phyloP scores from a whole-genome alignment of 371 early-diverging fungal species.

The Apophysomyces sp. region DNA sequence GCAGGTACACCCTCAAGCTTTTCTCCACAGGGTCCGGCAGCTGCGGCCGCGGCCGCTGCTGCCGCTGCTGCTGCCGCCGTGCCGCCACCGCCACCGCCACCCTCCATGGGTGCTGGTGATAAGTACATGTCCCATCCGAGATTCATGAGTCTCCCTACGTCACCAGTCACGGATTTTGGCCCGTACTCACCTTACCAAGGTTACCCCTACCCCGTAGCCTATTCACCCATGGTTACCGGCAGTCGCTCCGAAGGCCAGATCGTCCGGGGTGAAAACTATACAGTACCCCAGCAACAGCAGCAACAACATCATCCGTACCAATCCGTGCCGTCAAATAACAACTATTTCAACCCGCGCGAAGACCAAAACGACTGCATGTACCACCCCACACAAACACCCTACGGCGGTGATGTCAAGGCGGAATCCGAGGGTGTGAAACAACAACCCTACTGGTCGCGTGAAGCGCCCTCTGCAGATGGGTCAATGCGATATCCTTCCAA shows the following conservation, averaged over 20 bases:
- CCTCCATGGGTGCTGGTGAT: constrained; percentile 1
- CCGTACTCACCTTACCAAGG: constrained; percentile 25
- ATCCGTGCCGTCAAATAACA: neutral
- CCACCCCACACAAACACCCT: neutral
- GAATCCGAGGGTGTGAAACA: neutral
- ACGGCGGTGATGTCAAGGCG: constrained; percentile 1
- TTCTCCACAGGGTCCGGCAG: constrained; percentile 6
- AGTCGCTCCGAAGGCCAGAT: neutral
- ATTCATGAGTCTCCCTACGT: constrained; percentile 23
- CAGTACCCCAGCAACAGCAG: neutral
- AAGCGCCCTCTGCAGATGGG: neutral
- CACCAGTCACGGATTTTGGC: constrained; percentile 30
- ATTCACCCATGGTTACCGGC: neutral
- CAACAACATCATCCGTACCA: constrained; percentile 1
- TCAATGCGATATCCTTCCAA: neutral
- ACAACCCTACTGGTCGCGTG: neutral
- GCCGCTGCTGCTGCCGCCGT: constrained; percentile 24
- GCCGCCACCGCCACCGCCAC: constrained; percentile 23
- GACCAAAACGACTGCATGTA: neutral
- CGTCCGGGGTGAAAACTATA: neutral
- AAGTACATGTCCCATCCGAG: constrained; percentile 10
- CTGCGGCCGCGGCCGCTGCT: constrained; percentile 18
- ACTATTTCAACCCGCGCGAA: neutral
- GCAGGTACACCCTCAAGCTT: constrained; percentile 4
- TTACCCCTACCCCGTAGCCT: constrained; percentile 18